These are phyloP conservation scores for Ophiostoma sp. DNA, from an alignment of 2,329 filamentous ascomycete species.

Conservation along the genomic window DNA sequence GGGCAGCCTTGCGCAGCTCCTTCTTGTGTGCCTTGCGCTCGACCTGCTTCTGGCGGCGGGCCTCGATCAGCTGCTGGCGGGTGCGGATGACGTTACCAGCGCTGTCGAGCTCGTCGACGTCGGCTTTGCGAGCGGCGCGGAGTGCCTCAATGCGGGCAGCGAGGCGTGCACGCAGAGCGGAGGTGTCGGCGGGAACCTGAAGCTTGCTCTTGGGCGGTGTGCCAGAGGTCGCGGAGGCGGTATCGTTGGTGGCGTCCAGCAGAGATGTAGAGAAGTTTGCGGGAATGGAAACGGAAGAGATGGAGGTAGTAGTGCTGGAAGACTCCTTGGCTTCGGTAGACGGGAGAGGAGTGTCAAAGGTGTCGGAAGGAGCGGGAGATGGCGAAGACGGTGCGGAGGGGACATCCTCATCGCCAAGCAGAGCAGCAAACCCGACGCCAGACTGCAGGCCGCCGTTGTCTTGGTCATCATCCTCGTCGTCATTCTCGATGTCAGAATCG, in stretches of 20 bases:
- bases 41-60: constrained; percentile 81
- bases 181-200: constrained; percentile 61
- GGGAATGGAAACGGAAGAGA: constrained; percentile 19
- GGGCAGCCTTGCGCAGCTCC: constrained; percentile 73
- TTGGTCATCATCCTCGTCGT: constrained; percentile 51
- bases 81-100: constrained; percentile 81
- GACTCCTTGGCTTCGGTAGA: constrained; percentile 42
- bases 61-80: constrained; percentile 88
- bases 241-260: constrained; percentile 33
- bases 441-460: constrained; percentile 53
- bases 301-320: constrained; percentile 45
- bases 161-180: constrained; percentile 74
- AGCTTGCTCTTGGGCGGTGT: constrained; percentile 18
- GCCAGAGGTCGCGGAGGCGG: constrained; percentile 9
- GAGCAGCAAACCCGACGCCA: constrained; percentile 48
- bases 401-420: constrained; percentile 49
- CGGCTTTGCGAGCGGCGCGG: constrained; percentile 81
- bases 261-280: constrained; percentile 22
- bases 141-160: constrained; percentile 82
- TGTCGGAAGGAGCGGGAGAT: constrained; percentile 53
- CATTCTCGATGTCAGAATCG: constrained; percentile 62
- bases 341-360: constrained; percentile 57
- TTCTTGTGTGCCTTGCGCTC: constrained; percentile 87
- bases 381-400: constrained; percentile 38
- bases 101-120: constrained; percentile 50